Percentiles rank a stretch among this genome's conserved stretches.
phyloP scores from a whole-genome alignment of 1,284 basidiomycete genomes.

The Trichosporon ovoides region DNA sequence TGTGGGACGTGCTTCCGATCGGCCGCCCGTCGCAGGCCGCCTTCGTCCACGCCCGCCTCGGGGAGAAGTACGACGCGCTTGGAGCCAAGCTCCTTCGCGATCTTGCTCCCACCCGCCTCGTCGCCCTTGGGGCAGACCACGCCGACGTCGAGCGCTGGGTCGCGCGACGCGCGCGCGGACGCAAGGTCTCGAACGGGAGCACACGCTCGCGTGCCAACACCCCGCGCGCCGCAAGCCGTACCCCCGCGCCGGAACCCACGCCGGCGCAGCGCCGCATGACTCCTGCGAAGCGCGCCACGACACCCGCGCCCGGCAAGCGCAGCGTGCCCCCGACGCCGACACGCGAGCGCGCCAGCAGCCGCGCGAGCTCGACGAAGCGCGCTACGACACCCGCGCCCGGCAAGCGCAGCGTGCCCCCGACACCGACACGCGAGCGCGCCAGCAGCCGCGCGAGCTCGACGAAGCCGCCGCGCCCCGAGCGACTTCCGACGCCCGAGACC shows the following conservation, averaged over 20 bases:
- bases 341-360: not conserved
- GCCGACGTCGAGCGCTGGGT: slow-evolving; percentile 3
- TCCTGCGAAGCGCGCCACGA: too few relatives aligned
- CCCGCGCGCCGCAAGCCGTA: too few relatives aligned
- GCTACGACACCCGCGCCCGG: too few relatives aligned
- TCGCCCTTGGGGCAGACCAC: slow-evolving; percentile 5
- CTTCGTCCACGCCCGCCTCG: not conserved
- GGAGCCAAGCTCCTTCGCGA: slow-evolving; percentile 3
- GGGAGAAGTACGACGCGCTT: slow-evolving; percentile 1
- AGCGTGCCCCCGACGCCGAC: too few relatives aligned
- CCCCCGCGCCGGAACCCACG: too few relatives aligned
- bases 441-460: slow-evolving; percentile 4
- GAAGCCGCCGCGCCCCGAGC: not conserved
- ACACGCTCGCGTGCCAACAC: too few relatives aligned
- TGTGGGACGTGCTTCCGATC: not conserved
- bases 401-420: too few relatives aligned
- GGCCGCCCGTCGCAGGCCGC: not conserved
- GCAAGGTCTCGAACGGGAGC: too few relatives aligned
- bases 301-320: too few relatives aligned
- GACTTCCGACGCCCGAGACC: not conserved
- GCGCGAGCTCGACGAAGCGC: not conserved
- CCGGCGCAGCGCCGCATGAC: too few relatives aligned
- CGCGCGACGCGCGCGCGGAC: not conserved
- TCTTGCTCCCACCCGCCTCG: not conserved
- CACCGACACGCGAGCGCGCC: not conserved